Evolutionary conservation across 352 stramenopile genomes (phyloP).

Genomic region (Phytophthora ohioensis): DNA sequence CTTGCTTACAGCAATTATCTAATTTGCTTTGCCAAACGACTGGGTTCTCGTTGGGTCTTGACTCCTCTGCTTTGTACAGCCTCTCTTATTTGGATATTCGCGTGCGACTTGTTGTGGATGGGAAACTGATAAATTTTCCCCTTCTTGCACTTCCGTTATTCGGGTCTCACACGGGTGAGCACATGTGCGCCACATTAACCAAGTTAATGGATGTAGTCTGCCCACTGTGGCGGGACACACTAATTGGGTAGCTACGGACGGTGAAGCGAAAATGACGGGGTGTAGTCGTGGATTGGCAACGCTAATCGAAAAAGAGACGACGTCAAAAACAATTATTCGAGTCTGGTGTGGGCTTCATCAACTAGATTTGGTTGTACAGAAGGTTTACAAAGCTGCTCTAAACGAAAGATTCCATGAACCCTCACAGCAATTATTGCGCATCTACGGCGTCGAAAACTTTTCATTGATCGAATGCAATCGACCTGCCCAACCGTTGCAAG

Average conservation of each 20-base stretch:
- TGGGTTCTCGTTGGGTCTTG: slow-evolving; percentile 3
- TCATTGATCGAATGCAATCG: neutral
- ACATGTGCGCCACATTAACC: neutral
- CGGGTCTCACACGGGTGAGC: neutral
- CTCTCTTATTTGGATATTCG: slow-evolving; percentile 11
- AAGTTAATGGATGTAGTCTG: neutral
- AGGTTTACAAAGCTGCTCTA: neutral
- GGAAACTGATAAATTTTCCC: slow-evolving; percentile 7
- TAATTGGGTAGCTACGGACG: no score
- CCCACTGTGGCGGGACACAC: no score
- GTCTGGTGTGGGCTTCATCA: neutral
- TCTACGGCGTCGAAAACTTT: neutral
- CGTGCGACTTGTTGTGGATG: neutral
- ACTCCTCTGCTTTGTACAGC: slow-evolving; percentile 8
- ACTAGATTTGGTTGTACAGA: neutral
- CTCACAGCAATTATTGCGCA: neutral
- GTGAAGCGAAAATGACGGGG: no score
- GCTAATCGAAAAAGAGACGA: neutral
- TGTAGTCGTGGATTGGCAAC: neutral
- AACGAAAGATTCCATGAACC: neutral
- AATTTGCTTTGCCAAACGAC: neutral
- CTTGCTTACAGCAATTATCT: neutral
- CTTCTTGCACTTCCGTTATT: neutral
- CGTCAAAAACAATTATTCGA: neutral
- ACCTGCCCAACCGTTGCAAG: neutral